Conservation (phyloP, 306 rosid species). For the barrel medic (Medicago truncatula) region DNA sequence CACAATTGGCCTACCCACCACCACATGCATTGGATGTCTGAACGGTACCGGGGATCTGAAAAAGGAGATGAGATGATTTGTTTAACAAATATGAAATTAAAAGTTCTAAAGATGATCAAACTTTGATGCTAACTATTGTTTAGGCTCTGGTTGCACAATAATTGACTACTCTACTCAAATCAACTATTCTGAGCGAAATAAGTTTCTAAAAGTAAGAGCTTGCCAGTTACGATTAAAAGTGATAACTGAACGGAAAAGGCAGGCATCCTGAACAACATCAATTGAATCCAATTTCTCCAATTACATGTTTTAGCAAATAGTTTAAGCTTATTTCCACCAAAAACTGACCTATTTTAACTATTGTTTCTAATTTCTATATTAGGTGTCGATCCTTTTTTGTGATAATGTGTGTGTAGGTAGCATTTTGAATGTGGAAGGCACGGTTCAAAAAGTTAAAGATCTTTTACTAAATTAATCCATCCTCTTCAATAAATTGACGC, state of each 20-base stretch:
- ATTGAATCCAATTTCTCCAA: constrained; percentile 1
- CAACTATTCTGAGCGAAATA: constrained; percentile 5
- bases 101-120: constrained; percentile 10
- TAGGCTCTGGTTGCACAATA: constrained; percentile 21
- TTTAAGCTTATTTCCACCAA: constrained; percentile 29
- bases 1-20: constrained; percentile 85
- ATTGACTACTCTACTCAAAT: constrained; percentile 31
- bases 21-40: constrained; percentile 77
- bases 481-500: constrained; percentile 15
- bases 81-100: background rate
- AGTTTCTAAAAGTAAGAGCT: background rate
- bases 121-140: constrained; percentile 9
- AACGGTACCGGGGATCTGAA: constrained; percentile 83
- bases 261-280: constrained; percentile 7
- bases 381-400: constrained; percentile 27
- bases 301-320: constrained; percentile 21
- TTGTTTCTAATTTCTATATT: constrained; percentile 22
- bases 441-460: constrained; percentile 23
- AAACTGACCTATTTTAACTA: constrained; percentile 28
- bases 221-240: background rate
- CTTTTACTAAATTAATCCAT: constrained; percentile 23
- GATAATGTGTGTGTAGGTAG: background rate
- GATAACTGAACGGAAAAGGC: background rate
- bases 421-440: constrained; percentile 29
- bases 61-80: constrained; percentile 21